These are phyloP conservation scores for Aureobasidium sp. DNA, from an alignment of 2,329 filamentous ascomycete species.

Conservation along the genomic window DNA sequence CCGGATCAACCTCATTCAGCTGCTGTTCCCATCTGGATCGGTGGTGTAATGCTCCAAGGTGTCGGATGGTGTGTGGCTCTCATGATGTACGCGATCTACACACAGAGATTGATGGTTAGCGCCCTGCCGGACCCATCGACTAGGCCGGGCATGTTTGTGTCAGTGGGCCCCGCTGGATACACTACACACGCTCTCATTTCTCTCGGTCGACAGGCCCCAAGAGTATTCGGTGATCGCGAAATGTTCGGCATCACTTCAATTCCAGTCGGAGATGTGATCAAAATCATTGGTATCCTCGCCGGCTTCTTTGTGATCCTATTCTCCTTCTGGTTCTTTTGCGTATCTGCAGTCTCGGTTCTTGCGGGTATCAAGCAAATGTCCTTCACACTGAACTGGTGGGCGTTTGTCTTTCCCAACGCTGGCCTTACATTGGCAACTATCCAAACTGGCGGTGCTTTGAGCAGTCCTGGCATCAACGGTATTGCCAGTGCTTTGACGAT, in stretches of 20 bases:
- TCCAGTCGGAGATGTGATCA: conserved; percentile 29
- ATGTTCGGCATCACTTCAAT: conserved; percentile 26
- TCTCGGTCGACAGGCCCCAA: conserved; percentile 34
- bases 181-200: conserved; percentile 37
- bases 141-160: conserved; percentile 44
- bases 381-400: conserved; percentile 51
- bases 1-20: conserved; percentile 23
- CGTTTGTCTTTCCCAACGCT: conserved; percentile 58
- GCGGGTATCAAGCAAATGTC: conserved; percentile 31
- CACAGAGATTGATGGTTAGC: conserved; percentile 33
- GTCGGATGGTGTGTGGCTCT: conserved; percentile 37
- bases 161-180: conserved; percentile 39
- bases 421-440: conserved; percentile 54
- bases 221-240: conserved; percentile 22
- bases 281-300: conserved; percentile 32
- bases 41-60: conserved; percentile 35
- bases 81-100: conserved; percentile 36
- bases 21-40: conserved; percentile 34
- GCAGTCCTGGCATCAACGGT: conserved; percentile 44
- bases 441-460: conserved; percentile 44
- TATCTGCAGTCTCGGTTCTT: conserved; percentile 31
- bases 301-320: conserved; percentile 41
- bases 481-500: conserved; percentile 49
- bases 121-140: conserved; percentile 33
- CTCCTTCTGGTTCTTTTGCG: conserved; percentile 43